Conservation (phyloP, 1,284 basidiomycete species). For the Ceratobasidium sp. region DNA sequence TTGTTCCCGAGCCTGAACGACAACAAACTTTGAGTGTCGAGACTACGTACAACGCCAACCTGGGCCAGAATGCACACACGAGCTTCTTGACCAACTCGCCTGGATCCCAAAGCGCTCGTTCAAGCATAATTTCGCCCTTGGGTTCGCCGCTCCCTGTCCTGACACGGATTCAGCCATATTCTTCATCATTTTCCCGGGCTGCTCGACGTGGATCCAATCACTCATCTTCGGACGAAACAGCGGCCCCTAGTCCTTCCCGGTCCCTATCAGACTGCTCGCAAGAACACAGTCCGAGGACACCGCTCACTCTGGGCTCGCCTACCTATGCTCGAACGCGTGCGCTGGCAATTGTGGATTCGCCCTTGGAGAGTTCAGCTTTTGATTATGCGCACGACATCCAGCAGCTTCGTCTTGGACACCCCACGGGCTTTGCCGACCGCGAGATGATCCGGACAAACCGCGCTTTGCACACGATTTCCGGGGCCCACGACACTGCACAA, state of each 20-base stretch:
- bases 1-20: slow-evolving; percentile 32
- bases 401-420: neutral
- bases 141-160: slow-evolving; percentile 39
- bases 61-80: slow-evolving; percentile 2
- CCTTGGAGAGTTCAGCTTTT: slow-evolving; percentile 14
- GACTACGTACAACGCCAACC: slow-evolving; percentile 14
- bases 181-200: slow-evolving; percentile 38
- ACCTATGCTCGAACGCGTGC: neutral
- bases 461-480: slow-evolving; percentile 28
- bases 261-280: slow-evolving; percentile 38
- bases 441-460: slow-evolving; percentile 26
- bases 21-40: slow-evolving; percentile 18
- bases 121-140: slow-evolving; percentile 32
- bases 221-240: slow-evolving; percentile 30
- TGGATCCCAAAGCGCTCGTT: slow-evolving; percentile 29
- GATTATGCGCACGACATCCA: slow-evolving; percentile 21
- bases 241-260: slow-evolving; percentile 26
- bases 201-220: slow-evolving; percentile 30
- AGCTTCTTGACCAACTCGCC: slow-evolving; percentile 18
- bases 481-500: slow-evolving; percentile 17
- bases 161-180: slow-evolving; percentile 34
- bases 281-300: slow-evolving; percentile 35
- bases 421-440: slow-evolving; percentile 36
- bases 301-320: slow-evolving; percentile 14
- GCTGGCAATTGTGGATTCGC: slow-evolving; percentile 21